These are phyloP conservation scores for Phyllosticta citriasiana DNA, from an alignment of 2,329 filamentous ascomycete species.

Conservation along the genomic window DNA sequence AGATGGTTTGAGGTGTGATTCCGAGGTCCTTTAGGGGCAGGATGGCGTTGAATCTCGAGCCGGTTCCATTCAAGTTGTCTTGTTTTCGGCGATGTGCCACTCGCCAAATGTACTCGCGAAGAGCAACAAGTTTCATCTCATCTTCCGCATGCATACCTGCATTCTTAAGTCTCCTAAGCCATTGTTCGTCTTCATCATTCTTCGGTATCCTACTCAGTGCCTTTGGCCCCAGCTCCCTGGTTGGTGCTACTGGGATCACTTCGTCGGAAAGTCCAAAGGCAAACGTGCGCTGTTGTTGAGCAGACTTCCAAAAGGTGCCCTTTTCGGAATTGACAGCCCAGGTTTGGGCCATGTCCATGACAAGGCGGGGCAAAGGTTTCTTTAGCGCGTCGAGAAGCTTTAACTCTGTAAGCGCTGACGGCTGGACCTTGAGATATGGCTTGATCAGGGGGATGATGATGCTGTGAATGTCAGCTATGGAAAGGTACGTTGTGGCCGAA, in stretches of 20 bases:
- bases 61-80: constrained; percentile 36
- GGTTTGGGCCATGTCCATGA: constrained; percentile 74
- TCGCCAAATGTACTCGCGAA: constrained; percentile 87
- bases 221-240: constrained; percentile 46
- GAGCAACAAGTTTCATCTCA: constrained; percentile 75
- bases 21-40: constrained; percentile 65
- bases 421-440: constrained; percentile 68
- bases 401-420: constrained; percentile 61
- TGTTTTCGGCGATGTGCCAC: constrained; percentile 58
- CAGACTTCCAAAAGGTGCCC: constrained; percentile 78
- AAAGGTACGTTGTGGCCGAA: constrained; percentile 63
- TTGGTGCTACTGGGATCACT: constrained; percentile 43
- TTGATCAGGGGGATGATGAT: constrained; percentile 71
- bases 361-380: constrained; percentile 64
- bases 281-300: constrained; percentile 60
- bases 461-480: constrained; percentile 71
- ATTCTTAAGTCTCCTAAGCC: constrained; percentile 76
- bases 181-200: constrained; percentile 90
- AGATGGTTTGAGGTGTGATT: constrained; percentile 76
- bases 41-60: constrained; percentile 51
- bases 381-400: constrained; percentile 73
- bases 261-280: constrained; percentile 52
- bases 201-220: constrained; percentile 55
- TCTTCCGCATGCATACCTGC: constrained; percentile 75
- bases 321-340: constrained; percentile 79